Percentiles rank a stretch among this genome's conserved stretches.
Evolutionary conservation across 768 basidiomycete genomes (phyloP).

Genomic region (Symmetrospora coprosmae): DNA sequence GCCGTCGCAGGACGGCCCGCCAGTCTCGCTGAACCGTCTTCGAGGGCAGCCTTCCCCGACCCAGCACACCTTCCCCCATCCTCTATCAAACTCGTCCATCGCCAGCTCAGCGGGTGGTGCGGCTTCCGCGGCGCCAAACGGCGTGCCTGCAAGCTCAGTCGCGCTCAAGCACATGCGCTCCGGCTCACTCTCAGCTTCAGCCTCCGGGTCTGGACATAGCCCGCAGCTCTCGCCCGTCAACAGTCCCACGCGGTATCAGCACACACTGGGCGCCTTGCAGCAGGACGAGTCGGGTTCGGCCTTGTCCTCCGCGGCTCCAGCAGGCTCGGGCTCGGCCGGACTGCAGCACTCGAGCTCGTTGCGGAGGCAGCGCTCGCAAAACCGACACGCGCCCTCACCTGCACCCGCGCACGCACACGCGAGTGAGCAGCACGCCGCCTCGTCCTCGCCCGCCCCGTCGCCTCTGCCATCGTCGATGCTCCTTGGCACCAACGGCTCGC

Average conservation of each 20-base stretch:
- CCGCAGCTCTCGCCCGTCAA: slow-evolving; percentile 3
- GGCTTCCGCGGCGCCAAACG: not conserved
- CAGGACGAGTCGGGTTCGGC: too few relatives aligned
- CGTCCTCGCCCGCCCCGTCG: not conserved
- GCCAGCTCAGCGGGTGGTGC: not conserved
- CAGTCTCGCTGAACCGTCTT: not conserved
- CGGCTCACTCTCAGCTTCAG: too few relatives aligned
- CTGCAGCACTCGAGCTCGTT: not conserved
- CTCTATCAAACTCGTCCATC: slow-evolving; percentile 19
- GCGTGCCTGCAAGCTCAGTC: not conserved
- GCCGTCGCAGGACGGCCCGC: not conserved
- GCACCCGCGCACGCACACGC: not conserved
- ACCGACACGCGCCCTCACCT: not conserved
- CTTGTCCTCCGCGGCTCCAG: not conserved
- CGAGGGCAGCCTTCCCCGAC: slow-evolving; percentile 24
- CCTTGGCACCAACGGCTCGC: too few relatives aligned
- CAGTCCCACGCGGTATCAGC: not conserved
- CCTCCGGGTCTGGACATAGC: not conserved
- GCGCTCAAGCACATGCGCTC: slow-evolving; percentile 4
- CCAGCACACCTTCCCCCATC: slow-evolving; percentile 23
- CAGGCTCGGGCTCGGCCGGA: not conserved
- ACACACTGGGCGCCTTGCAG: too few relatives aligned
- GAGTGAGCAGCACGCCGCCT: not conserved
- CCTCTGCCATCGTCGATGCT: not conserved
- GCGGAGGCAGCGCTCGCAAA: not conserved